Evolutionary conservation across 352 stramenopile species (phyloP).

Genomic region (Phytophthora palmivora): DNA sequence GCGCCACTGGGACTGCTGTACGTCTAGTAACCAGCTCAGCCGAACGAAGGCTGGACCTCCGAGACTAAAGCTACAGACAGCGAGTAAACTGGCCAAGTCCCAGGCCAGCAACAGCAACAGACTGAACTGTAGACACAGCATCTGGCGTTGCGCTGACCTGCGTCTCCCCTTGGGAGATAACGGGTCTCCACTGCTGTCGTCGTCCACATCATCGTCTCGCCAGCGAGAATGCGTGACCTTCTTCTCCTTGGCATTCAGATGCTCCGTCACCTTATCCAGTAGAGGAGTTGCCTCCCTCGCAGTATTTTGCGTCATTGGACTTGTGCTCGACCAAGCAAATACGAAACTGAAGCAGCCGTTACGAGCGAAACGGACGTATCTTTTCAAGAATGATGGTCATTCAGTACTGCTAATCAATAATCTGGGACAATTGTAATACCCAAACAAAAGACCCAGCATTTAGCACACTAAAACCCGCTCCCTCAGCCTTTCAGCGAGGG

Average conservation of each 20-base stretch:
- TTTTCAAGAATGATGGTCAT: too few species aligned
- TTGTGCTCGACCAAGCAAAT: conserved; percentile 2
- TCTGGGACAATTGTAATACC: too few species aligned
- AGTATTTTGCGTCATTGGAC: conserved; percentile 24
- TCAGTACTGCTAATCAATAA: too few species aligned
- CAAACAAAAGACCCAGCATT: too few species aligned
- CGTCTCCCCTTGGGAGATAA: conserved; percentile 24
- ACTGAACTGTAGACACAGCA: conserved; percentile 76
- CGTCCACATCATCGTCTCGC: conserved; percentile 48
- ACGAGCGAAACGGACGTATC: too few species aligned
- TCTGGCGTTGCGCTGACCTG: conserved; percentile 51
- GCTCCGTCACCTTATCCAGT: conserved; percentile 30
- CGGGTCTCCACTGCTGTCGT: conserved; percentile 13
- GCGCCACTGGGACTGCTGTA: conserved; percentile 57
- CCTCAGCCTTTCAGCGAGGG: conserved; percentile 38
- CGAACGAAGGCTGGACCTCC: conserved; percentile 43
- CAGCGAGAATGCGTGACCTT: conserved; percentile 56
- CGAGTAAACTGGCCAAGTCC: conserved; percentile 62
- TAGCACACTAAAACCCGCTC: conserved; percentile 36
- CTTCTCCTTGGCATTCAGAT: conserved; percentile 37
- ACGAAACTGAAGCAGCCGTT: conserved; percentile 27
- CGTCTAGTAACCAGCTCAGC: conserved; percentile 57
- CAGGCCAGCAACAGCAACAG: conserved; percentile 62
- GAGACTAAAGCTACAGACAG: conserved; percentile 61
- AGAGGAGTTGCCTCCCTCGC: conserved; percentile 48